phyloP scores from a whole-genome alignment of 805 yeast genomes.

The Kregervanrija fluxuum region DNA sequence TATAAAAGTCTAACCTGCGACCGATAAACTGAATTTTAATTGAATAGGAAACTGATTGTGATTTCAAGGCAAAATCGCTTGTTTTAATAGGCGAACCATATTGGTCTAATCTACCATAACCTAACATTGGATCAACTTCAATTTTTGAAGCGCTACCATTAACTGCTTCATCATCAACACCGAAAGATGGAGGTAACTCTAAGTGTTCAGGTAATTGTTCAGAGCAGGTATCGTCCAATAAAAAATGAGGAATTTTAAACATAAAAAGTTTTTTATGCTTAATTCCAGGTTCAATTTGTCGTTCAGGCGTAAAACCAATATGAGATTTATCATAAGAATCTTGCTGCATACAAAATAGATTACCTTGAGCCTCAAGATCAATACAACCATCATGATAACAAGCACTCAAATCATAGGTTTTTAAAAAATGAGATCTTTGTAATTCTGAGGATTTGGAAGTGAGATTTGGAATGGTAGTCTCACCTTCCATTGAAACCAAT shows the following conservation, averaged over 20 bases:
- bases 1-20: constrained; percentile 25
- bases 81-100: constrained; percentile 47
- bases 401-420: constrained; percentile 46
- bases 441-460: constrained; percentile 1
- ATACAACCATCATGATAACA: constrained; percentile 37
- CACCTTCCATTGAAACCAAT: constrained; percentile 50
- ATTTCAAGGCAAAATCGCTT: constrained; percentile 36
- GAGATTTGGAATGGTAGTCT: constrained; percentile 19
- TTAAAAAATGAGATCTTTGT: constrained; percentile 30
- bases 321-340: constrained; percentile 21
- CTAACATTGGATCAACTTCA: constrained; percentile 32
- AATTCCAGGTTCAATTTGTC: constrained; percentile 38
- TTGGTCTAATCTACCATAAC: constrained; percentile 45
- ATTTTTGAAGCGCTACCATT: constrained; percentile 19
- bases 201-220: constrained; percentile 31
- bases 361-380: constrained; percentile 8
- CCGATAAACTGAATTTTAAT: constrained; percentile 53
- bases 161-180: constrained; percentile 25
- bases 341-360: neutral
- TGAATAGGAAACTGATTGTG: constrained; percentile 39
- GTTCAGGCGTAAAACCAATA: constrained; percentile 37
- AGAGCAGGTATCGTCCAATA: constrained; percentile 46
- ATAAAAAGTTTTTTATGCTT: constrained; percentile 50
- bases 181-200: constrained; percentile 35
- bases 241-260: constrained; percentile 45